Evolutionary conservation across 495 filamentous ascomycete species (phyloP).

Genomic region (Evernia prunastri): DNA sequence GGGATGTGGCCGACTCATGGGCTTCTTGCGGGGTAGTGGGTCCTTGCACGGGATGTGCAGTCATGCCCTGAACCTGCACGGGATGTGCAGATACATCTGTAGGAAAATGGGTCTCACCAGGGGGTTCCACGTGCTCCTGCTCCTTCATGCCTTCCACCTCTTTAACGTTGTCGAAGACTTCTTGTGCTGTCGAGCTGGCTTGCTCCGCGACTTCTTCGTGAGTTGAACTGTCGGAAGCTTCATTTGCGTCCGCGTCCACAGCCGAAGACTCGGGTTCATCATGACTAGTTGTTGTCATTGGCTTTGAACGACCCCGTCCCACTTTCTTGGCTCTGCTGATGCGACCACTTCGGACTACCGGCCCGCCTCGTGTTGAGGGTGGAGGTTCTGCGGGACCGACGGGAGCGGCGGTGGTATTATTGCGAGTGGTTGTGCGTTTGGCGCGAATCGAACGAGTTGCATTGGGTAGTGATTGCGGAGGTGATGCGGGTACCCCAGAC

Average conservation of each 20-base stretch:
- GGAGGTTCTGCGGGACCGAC: not conserved
- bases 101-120: slow-evolving; percentile 11
- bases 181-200: not conserved
- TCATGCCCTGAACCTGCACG: slow-evolving; percentile 2
- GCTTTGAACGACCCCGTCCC: not conserved
- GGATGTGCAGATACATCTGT: slow-evolving; percentile 3
- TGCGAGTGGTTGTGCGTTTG: not conserved
- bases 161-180: not conserved
- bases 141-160: not conserved
- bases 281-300: not conserved
- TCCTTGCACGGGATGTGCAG: slow-evolving; percentile 1
- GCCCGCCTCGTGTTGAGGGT: not conserved
- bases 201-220: not conserved
- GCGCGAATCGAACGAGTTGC: not conserved
- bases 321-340: not conserved
- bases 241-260: not conserved
- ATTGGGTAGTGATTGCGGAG: slow-evolving; percentile 10
- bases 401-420: not conserved
- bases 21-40: not conserved
- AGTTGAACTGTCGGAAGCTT: slow-evolving; percentile 4
- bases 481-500: slow-evolving; percentile 10
- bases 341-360: not conserved
- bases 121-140: not conserved
- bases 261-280: not conserved
- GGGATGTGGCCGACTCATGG: not conserved